Evolutionary conservation across 495 filamentous ascomycete species (phyloP), one percentile per base, ranked within the genome.

Genomic region (Xylaria nigripes): DNA sequence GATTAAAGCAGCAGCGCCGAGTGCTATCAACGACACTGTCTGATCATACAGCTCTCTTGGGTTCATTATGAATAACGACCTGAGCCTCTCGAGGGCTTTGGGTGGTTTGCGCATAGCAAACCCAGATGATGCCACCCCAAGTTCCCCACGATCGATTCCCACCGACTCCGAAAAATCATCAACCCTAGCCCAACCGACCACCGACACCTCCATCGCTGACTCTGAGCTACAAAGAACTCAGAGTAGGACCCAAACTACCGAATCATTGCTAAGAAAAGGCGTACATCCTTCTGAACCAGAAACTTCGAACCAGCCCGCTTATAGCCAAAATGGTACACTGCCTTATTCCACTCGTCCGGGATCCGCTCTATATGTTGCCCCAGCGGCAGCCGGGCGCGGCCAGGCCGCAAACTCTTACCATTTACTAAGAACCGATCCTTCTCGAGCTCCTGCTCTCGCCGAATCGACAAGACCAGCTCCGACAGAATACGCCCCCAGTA

Each of bases 61-160:
- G 43, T 40, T 56, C 57, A 68, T 29, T 65, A 96, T 96, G 92
- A 87, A 92, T 67, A 87, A 87, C 64, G 92, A 96, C 70, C 72
- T 96, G 60, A 96, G 88, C 68, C 81, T 98, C 47, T 94, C 93
- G 51, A 87, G 90, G 70, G 86, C 89, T 54, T 78, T 99, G 58
- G 94, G 94, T 49, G 94, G 94, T 60, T 76, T 99, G 68, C 87
- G 93, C 60, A 97, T 97, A 64, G 94, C 94, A 56, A 99, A 99
- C 68, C 93, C 94, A 40, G 92, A 96, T 75, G 83, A 93, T 69
- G 79, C 81, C 45, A 83, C 86, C 27, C 75, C 86, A 38, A 72
- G 76, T 56, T 69, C 72, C 40, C 71, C 81, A n/a, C 71, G 72
- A 56, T 74, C 80, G 50, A 44, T 55, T 19, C 64, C 60, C 45